phyloP scores from a whole-genome alignment of 345 rosid species.

The Aquilaria malaccensis region DNA sequence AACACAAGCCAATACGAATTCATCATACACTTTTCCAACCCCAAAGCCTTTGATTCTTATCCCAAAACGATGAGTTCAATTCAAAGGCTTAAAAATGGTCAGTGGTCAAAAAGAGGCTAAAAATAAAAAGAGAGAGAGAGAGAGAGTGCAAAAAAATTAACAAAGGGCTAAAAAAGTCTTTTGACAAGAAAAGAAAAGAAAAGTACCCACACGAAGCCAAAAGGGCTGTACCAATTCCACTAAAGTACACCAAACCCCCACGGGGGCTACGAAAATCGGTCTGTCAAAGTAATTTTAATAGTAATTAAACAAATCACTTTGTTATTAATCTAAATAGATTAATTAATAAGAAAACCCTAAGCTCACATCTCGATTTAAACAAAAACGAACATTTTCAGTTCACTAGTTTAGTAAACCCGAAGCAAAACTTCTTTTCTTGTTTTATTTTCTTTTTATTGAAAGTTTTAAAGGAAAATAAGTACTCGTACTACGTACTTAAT shows the following conservation, averaged over 20 bases:
- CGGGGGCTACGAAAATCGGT: background rate
- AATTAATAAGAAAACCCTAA: background rate
- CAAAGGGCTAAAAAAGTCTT: background rate
- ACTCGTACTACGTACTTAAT: no score
- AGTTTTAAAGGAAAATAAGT: background rate
- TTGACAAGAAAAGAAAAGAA: background rate
- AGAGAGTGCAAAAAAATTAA: no score
- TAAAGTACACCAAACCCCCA: constrained; percentile 2
- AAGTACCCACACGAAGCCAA: constrained; percentile 6
- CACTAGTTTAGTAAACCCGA: background rate
- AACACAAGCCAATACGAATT: no score
- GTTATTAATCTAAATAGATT: background rate
- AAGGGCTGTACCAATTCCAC: background rate
- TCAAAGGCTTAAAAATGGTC: no score
- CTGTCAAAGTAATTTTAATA: background rate
- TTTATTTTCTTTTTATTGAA: background rate
- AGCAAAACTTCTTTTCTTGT: background rate
- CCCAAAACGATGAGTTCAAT: background rate
- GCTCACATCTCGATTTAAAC: constrained; percentile 16
- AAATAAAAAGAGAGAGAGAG: no score
- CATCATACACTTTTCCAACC: no score
- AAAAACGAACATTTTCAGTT: constrained; percentile 11
- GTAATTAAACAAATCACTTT: background rate
- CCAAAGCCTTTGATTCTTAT: background rate
- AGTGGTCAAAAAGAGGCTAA: no score